A percentile compares a stretch with the other conserved stretches of the same genome.
Evolutionary conservation across 75 land plant species (phyloP).

Genomic region (Ceratopteris richardii): DNA sequence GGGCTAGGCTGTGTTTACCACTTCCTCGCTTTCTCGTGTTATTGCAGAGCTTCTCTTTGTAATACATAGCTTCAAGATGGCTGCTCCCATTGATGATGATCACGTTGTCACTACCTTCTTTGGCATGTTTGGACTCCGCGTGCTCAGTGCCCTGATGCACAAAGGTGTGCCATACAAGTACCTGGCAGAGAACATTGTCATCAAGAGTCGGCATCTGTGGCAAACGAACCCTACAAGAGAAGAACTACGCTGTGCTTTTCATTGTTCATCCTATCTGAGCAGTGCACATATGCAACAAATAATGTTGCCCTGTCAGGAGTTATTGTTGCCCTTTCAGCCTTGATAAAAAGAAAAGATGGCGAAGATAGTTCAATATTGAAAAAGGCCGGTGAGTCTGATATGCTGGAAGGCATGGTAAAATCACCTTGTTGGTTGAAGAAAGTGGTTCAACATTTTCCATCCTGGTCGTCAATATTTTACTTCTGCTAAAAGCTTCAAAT

Average conservation of each 20-base stretch:
- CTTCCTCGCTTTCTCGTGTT: too few relatives aligned
- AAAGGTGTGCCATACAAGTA: constrained; percentile 38
- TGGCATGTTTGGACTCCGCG: too few relatives aligned
- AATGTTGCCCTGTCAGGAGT: constrained; percentile 20
- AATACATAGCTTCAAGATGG: too few relatives aligned
- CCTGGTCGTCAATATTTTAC: constrained; percentile 31
- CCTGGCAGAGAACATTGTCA: constrained; percentile 20
- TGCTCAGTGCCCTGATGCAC: constrained; percentile 39
- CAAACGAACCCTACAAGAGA: constrained; percentile 50
- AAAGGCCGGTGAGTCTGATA: constrained; percentile 39
- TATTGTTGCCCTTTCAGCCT: too few relatives aligned
- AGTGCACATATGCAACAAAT: too few relatives aligned
- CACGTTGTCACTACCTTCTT: too few relatives aligned
- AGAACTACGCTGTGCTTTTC: too few relatives aligned
- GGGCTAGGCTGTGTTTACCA: too few relatives aligned
- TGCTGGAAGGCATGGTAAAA: neutral
- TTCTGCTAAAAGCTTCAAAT: constrained; percentile 9
- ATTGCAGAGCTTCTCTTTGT: too few relatives aligned
- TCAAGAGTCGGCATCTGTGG: constrained; percentile 53
- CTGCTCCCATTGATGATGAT: too few relatives aligned
- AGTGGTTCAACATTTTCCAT: constrained; percentile 43
- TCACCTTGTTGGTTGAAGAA: constrained; percentile 56
- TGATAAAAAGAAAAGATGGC: neutral
- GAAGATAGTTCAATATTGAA: neutral
- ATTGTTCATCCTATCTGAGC: too few relatives aligned